phyloP scores from a whole-genome alignment of 352 stramenopile species.

The Globisporangium solare region DNA sequence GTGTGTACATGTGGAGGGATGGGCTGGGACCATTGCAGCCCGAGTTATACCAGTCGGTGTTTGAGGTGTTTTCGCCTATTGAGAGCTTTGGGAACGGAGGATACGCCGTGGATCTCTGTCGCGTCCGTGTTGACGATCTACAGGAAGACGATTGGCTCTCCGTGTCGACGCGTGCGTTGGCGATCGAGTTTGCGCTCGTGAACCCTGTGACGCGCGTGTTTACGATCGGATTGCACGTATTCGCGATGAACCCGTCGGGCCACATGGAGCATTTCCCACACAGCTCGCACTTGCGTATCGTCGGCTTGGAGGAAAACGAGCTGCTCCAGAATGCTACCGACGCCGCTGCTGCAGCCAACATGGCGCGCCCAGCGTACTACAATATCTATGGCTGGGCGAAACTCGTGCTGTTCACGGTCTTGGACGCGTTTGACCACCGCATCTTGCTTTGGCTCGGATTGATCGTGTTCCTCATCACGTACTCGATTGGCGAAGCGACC shows the following conservation, averaged over 20 bases:
- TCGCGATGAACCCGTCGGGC: slow-evolving; percentile 73
- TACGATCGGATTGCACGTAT: slow-evolving; percentile 81
- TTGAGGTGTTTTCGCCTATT: slow-evolving; percentile 37
- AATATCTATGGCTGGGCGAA: not conserved
- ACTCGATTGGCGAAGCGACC: slow-evolving; percentile 69
- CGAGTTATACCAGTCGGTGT: slow-evolving; percentile 49
- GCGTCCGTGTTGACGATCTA: slow-evolving; percentile 52
- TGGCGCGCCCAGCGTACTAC: not conserved
- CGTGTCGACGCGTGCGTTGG: slow-evolving; percentile 70
- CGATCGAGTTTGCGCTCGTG: slow-evolving; percentile 83
- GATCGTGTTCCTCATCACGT: slow-evolving; percentile 72
- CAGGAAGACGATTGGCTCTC: slow-evolving; percentile 72
- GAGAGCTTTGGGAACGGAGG: slow-evolving; percentile 62
- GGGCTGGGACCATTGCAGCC: slow-evolving; percentile 50
- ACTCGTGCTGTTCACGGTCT: slow-evolving; percentile 14
- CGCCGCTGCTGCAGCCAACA: not conserved
- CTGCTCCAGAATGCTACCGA: slow-evolving; percentile 13
- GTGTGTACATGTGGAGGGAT: slow-evolving; percentile 65
- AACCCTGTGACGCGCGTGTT: slow-evolving; percentile 89
- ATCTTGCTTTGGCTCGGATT: slow-evolving; percentile 65
- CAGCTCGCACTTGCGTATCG: slow-evolving; percentile 75
- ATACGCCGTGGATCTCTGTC: slow-evolving; percentile 73
- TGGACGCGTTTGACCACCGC: slow-evolving; percentile 43
- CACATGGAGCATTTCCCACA: slow-evolving; percentile 81
- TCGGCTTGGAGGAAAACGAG: slow-evolving; percentile 65